Conservation (phyloP, 106 monocot species). For the Iris macrosiphon region DNA sequence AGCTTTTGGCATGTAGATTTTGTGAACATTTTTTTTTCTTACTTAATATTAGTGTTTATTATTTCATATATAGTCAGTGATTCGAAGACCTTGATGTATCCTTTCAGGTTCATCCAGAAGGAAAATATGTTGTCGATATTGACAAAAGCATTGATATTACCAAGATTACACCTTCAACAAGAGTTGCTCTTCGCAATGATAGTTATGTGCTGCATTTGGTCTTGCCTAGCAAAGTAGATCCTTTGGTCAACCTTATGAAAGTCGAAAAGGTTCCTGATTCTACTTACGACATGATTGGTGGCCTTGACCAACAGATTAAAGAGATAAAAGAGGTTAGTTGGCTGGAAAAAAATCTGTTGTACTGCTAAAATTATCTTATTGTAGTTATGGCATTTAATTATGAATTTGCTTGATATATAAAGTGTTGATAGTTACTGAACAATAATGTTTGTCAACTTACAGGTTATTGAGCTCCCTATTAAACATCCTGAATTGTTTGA, state of each 20-base stretch:
- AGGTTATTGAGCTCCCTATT: conserved; percentile 99
- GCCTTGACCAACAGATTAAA: conserved; percentile 98
- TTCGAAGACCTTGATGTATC: too few species aligned
- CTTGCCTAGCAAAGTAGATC: conserved; percentile 96
- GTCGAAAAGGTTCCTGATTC: conserved; percentile 99
- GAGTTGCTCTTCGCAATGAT: conserved; percentile 97
- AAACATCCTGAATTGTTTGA: conserved; percentile 99
- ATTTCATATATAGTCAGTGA: too few species aligned
- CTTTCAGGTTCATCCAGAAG: conserved; percentile 94
- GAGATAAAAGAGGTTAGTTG: conserved; percentile 95
- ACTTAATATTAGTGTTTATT: too few species aligned
- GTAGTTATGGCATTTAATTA: too few species aligned
- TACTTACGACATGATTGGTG: conserved; percentile 99
- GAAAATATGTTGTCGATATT: conserved; percentile 96
- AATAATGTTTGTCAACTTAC: not conserved
- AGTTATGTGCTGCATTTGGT: conserved; percentile 94
- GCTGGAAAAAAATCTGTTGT: not conserved
- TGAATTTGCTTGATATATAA: not conserved
- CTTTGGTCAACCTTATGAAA: conserved; percentile 96
- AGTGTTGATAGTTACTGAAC: not conserved
- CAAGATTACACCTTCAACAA: conserved; percentile 93
- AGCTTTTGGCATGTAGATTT: too few species aligned
- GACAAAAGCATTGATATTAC: conserved; percentile 98
- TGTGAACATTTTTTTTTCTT: too few species aligned
- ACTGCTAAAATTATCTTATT: not conserved